Base-by-base conservation (phyloP, 2,329 filamentous ascomycete genomes). In the Trichophyton schoenleinii region DNA sequence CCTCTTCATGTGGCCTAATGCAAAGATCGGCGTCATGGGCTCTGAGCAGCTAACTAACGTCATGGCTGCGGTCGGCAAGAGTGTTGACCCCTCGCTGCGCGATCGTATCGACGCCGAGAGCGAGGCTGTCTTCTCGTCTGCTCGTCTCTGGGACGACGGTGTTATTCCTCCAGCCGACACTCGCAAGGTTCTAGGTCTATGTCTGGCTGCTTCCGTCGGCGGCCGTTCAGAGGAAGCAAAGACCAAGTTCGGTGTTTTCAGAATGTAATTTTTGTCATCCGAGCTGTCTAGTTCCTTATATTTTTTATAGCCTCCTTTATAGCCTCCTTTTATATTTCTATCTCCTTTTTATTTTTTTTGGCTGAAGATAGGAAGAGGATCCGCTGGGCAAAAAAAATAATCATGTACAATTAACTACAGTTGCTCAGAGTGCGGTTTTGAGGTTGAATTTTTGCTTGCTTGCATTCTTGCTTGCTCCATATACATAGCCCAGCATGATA, bases 1-100 rank as follows among this genome's bases (percentile, higher is more conserved):
- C 73, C 75, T 97, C 63, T 96, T 90, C 85, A 95, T 92, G 81
- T 99, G 94, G 94, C 94, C 94, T 46, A 96, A 95, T 68, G 91
- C 94, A n/a, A 88, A 88, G 70, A 90, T 96, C 59, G 89, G 89
- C 36, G 91, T 99, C 68, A 99, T 99, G 94, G 94, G 94, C 20
- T 83, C 88, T 46, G 92, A 96, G 75, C 92, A 97, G 78, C 80
- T 99, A 41, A 87, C 87, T 6, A 83, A 87, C 3, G 94, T 99
- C 64, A 97, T 99, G 94, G 89, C 91, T 75, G 88, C 91, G 1
- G 92, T 99, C 0, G 91, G 92, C 7, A 88, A 88, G 75, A 84
- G 84, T 63, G 86, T 85, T 0, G 91, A 96, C 71, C 87, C 88
- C 0, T 87, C 86, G 64, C 78, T 97, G 64, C 89, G 87, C 74